Percentiles rank a stretch among this genome's conserved stretches.
These are phyloP conservation scores for Adansonia grandidieri DNA, from an alignment of 441 rosid genomes.

Conservation along the genomic window DNA sequence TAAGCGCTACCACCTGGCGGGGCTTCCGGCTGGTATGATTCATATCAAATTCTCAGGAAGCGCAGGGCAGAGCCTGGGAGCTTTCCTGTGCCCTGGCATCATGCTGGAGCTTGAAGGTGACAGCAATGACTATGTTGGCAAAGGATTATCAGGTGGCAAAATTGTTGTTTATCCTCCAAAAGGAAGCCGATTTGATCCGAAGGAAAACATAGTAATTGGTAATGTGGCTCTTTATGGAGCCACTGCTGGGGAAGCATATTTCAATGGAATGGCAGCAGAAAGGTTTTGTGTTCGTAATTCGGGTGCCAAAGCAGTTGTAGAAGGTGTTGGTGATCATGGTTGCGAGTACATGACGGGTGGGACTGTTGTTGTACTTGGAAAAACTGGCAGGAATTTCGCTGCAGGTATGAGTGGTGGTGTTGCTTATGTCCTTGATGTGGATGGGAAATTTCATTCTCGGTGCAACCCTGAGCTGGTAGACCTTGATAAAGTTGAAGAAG, in stretches of 20 bases:
- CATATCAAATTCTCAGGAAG: slow-evolving; percentile 92
- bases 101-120: slow-evolving; percentile 97
- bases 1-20: slow-evolving; percentile 78
- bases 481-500: slow-evolving; percentile 95
- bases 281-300: slow-evolving; percentile 99
- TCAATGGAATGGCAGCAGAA: slow-evolving; percentile 99
- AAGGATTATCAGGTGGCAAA: slow-evolving; percentile 99
- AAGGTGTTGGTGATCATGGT: slow-evolving; percentile 99
- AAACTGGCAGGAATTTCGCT: slow-evolving; percentile 99
- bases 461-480: slow-evolving; percentile 95
- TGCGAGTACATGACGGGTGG: slow-evolving; percentile 99
- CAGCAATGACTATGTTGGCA: slow-evolving; percentile 97
- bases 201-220: slow-evolving; percentile 97
- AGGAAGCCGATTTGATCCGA: slow-evolving; percentile 92
- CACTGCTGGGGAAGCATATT: slow-evolving; percentile 90
- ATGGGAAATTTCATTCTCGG: slow-evolving; percentile 78
- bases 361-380: slow-evolving; percentile 93
- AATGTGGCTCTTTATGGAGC: slow-evolving; percentile 99
- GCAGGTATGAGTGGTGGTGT: slow-evolving; percentile 99
- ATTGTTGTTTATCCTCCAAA: slow-evolving; percentile 94
- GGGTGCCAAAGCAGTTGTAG: slow-evolving; percentile 98
- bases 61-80: slow-evolving; percentile 99
- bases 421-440: slow-evolving; percentile 91
- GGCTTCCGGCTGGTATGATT: slow-evolving; percentile 92
- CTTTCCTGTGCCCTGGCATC: slow-evolving; percentile 96